These are phyloP conservation scores for Aquilaria malaccensis DNA, from an alignment of 345 rosid genomes.

Conservation along the genomic window DNA sequence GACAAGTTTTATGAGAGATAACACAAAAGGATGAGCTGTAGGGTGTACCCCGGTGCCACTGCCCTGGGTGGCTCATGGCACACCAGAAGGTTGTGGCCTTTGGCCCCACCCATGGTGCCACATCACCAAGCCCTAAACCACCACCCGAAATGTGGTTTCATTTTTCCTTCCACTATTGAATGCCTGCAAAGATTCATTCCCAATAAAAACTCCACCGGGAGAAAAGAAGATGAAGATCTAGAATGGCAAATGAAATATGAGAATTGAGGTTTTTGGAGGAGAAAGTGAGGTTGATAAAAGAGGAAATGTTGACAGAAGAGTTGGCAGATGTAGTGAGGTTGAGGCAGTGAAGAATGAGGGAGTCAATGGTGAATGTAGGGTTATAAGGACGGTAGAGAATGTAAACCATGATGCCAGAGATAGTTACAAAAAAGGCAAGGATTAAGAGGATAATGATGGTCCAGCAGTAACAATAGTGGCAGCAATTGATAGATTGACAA, in stretches of 20 bases:
- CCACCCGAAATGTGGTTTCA: conserved; percentile 49
- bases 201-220: conserved; percentile 39
- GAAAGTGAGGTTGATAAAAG: conserved; percentile 76
- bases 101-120: too few species aligned
- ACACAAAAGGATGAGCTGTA: too few species aligned
- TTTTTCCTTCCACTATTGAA: conserved; percentile 51
- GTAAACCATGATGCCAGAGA: conserved; percentile 67
- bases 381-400: conserved; percentile 73
- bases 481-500: conserved; percentile 53
- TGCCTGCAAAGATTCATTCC: conserved; percentile 65
- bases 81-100: too few species aligned
- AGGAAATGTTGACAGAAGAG: conserved; percentile 50
- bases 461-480: conserved; percentile 74
- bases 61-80: too few species aligned
- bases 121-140: conserved; percentile 12
- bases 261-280: conserved; percentile 69
- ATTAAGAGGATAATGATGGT: conserved; percentile 47
- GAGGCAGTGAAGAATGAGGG: conserved; percentile 56
- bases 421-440: conserved; percentile 52
- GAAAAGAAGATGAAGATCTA: conserved; percentile 29
- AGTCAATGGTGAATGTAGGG: conserved; percentile 60
- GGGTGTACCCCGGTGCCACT: too few species aligned
- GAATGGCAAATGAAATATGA: conserved; percentile 52
- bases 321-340: conserved; percentile 65
- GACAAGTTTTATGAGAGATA: too few species aligned